Conservation (phyloP, 495 filamentous ascomycete genomes). For the Pseudevernia furfuracea region DNA sequence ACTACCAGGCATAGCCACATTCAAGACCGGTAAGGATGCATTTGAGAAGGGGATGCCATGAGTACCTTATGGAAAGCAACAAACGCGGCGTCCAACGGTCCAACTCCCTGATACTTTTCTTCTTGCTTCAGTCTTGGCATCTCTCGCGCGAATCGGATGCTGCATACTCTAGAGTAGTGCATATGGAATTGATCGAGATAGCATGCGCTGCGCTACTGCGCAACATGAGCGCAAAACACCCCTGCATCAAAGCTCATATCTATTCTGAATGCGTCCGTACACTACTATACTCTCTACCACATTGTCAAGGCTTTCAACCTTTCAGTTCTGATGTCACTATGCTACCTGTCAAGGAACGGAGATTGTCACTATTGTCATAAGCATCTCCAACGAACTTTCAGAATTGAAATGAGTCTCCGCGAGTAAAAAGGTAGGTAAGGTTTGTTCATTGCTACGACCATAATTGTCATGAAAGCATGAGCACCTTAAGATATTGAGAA, state of each 20-base stretch:
- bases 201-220: background rate
- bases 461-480: background rate
- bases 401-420: background rate
- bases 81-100: background rate
- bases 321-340: background rate
- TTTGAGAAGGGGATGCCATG: background rate
- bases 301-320: background rate
- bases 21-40: too few relatives aligned
- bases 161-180: background rate
- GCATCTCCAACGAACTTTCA: background rate
- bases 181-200: constrained; percentile 5
- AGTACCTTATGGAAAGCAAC: background rate
- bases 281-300: background rate
- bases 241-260: background rate
- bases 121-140: background rate
- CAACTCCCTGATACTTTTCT: background rate
- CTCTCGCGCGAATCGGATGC: constrained; percentile 1
- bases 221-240: background rate
- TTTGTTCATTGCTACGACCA: background rate
- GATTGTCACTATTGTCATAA: background rate
- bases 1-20: background rate
- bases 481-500: background rate
- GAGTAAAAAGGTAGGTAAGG: background rate
- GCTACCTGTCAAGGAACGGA: background rate
- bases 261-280: background rate